phyloP scores from a whole-genome alignment of 2,329 filamentous ascomycete genomes.

The Fusarium equiseti region DNA sequence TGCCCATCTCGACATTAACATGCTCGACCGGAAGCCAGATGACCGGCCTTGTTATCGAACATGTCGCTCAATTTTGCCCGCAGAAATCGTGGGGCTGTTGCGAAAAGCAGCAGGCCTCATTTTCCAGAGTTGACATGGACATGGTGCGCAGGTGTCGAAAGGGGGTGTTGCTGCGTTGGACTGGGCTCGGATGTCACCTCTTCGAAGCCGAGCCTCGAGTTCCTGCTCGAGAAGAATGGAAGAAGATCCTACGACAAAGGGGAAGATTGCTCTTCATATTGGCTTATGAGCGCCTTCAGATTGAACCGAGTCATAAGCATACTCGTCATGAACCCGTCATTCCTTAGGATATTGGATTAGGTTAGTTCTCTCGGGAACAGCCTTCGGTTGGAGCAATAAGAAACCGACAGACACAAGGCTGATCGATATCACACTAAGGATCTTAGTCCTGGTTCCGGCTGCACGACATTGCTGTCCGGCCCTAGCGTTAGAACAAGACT shows the following conservation, averaged over 20 bases:
- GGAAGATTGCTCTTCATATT: background rate
- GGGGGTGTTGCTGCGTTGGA: conserved; percentile 18
- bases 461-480: conserved; percentile 37
- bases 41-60: conserved; percentile 4
- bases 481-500: conserved; percentile 18
- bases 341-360: background rate
- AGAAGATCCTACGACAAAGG: background rate
- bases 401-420: conserved; percentile 20
- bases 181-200: conserved; percentile 9
- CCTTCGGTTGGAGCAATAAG: background rate
- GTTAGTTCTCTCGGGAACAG: background rate
- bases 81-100: conserved; percentile 29
- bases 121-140: conserved; percentile 14
- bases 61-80: background rate
- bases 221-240: too few relatives aligned
- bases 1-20: conserved; percentile 12
- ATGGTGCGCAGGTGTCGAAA: conserved; percentile 17
- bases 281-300: background rate
- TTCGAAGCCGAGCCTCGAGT: background rate
- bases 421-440: conserved; percentile 22
- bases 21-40: conserved; percentile 7
- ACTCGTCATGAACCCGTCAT: conserved; percentile 4
- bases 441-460: conserved; percentile 26
- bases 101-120: conserved; percentile 21
- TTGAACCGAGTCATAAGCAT: background rate